These are phyloP conservation scores for Naganishia liquefaciens DNA, from an alignment of 1,284 basidiomycete species.

Conservation along the genomic window DNA sequence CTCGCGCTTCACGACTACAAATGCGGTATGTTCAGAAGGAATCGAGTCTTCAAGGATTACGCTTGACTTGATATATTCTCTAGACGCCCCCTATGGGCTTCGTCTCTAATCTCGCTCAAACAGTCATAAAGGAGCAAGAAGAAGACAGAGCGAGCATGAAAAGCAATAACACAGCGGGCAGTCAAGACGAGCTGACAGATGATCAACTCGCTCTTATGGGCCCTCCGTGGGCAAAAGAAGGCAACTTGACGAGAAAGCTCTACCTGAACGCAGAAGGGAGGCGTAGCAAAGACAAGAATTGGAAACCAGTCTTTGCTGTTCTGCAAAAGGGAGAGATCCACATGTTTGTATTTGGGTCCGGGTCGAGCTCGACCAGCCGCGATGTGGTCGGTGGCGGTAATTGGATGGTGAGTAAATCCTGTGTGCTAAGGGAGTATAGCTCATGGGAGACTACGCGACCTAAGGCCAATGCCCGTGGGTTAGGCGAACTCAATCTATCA, in stretches of 20 bases:
- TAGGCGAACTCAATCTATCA: conserved; percentile 77
- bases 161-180: conserved; percentile 61
- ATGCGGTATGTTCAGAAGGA: conserved; percentile 76
- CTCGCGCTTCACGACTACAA: conserved; percentile 72
- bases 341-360: conserved; percentile 89
- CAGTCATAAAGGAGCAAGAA: conserved; percentile 93
- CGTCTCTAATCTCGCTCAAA: conserved; percentile 90
- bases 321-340: conserved; percentile 88
- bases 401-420: conserved; percentile 75
- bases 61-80: neutral
- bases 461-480: conserved; percentile 76
- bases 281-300: conserved; percentile 78
- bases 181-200: conserved; percentile 67
- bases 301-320: conserved; percentile 93
- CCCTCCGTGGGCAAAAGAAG: conserved; percentile 98
- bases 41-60: conserved; percentile 36
- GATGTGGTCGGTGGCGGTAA: conserved; percentile 85
- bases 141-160: conserved; percentile 74
- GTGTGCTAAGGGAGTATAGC: conserved; percentile 1
- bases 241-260: conserved; percentile 87
- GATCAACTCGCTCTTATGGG: conserved; percentile 92
- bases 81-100: conserved; percentile 78
- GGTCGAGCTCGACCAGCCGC: conserved; percentile 51
- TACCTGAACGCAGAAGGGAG: conserved; percentile 82
- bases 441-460: neutral